Evolutionary conservation across 257 asterid genomes (phyloP), one percentile per base, ranked within the genome.

Genomic region (Fraxinus excelsior): DNA sequence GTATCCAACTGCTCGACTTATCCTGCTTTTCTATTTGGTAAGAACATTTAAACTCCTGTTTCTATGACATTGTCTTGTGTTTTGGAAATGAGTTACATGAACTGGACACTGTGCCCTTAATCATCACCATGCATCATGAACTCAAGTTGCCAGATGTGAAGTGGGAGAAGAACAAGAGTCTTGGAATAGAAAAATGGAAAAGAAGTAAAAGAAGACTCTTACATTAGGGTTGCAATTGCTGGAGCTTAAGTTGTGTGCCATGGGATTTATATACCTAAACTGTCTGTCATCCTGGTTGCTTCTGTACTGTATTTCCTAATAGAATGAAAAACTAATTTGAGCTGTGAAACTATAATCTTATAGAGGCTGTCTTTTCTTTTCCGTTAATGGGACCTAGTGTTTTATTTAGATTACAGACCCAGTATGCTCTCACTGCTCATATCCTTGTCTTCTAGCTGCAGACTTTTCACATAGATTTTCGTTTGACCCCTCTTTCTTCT

Each of bases 11-110:
- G 99, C 99, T 71, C 92, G 99, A 82, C 76, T 96, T 83, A 82
- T 84, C 89, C 88, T 96, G 79, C 90, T 96, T 79, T 92, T 90
- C 82, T 96, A 96, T 88, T 91, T 96, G 99, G 99, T 96, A 78
- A 81, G 97, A 80, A 72, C 65, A 53, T 21, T 67, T 73, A 18
- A 67, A 56, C 62, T 64, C 46, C 73, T 7, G 72, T 71, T 70
- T 81, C 67, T 25, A 53, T 49, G 40, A 74, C 74, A n/a, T 4
- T 60, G 21, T 74, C 34, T 62, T 53, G 40, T 72, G 46, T 64
- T 23, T 46, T 56, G 46, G 32, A 77, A 79, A 73, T 28, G 21
- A 66, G 51, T 70, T 28, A 16, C 31, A 35, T 70, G 69, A 29
- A 67, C 31, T 70, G 31, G 65, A 71, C 4, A 25, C 68, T 10